Base-by-base conservation (phyloP, 371 early-diverging fungal genomes). In the Vairimorpha necatrix region DNA sequence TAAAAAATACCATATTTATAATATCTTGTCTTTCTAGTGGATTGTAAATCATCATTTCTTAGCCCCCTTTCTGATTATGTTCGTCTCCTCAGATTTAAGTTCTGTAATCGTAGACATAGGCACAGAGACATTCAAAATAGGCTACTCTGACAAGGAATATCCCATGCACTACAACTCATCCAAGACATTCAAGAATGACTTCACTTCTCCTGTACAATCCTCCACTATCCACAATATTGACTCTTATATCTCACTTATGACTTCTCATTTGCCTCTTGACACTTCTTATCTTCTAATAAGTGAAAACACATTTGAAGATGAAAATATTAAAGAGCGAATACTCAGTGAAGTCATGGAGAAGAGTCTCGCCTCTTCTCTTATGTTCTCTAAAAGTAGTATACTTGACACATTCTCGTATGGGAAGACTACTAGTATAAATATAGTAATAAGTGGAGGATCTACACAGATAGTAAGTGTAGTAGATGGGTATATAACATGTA, bases 331-430 rank as follows among this genome's bases (percentile, higher is more conserved):
- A 32, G 69, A 65, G 47, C 62, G 69, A 39, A 33, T 72, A 20
- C 65, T 80, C 18, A 58, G 39, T 26, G 61, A 76, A 60, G 32
- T 80, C 22, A 73, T 80, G 74, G 80, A 80, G 48, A 33, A 61
- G 14, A 65, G 69, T 69, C 24, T 76, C 22, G 67, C 68, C 50
- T 32, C 54, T 20, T 73, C 74, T n/a, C 42, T 76, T 20, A 30
- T 80, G 13, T 80, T 80, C 69, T 69, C 65, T 30, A 77, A 74
- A 42, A 77, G 80, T 48, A 74, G 69, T 36, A 68, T 80, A 30
- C 66, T 77, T 9, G 80, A 80, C 63, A 61, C 67, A 30, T 76
- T 80, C 70, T 76, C 77, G 20, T 80, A 80, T 60, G 74, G 80
- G 32, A 75, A 69, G 53, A 72, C 68, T 30, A 67, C 68, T 34